Base-by-base conservation (phyloP, 2,329 filamentous ascomycete species). In the Rutstroemia sp. region DNA sequence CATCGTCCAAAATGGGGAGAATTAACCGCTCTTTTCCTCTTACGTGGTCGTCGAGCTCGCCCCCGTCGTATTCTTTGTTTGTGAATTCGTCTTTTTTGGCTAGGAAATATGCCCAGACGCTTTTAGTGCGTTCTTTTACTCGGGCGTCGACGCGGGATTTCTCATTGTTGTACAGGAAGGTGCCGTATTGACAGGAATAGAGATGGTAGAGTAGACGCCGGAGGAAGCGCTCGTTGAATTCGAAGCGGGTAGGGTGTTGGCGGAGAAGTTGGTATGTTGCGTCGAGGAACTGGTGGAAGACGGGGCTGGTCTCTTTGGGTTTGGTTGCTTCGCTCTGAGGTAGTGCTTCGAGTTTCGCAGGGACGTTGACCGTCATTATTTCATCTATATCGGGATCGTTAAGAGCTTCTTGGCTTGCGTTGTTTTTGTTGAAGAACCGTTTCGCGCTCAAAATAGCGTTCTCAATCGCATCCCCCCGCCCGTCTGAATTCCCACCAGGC, bases 271-370 rank as follows among this genome's bases (percentile, higher is more conserved):
- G 94, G 69, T 94, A 97, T 1, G 89, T 90, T 39, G 90, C 91
- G 68, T 97, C 94, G 9, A 99, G 80, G 72, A 97, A 99, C 68
- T 99, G 94, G 66, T 99, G 94, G 72, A 99, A 99, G 23, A 99
- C 89, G 0, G 94, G 94, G 58, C 91, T 95, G 36, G 95, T 88
- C 74, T 97, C 94, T 63, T 89, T 94, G n/a, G 86, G 84, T 58
- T 84, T 84, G 0, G 91, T 96, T 9, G 84, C 80, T 64, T 89
- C 83, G 76, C 72, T 7, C 71, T 69, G 34, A 68, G 66, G 65
- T 6, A 67, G 70, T 40, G 72, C 76, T 66, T 70, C 75, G 61
- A 60, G 57, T 56, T 40, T 54, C 39, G n/a, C 19, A 2, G 53
- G 39, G 21, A 73, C 59, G 54, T 70, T 57, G 60, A 64, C 30